Evolutionary conservation across 208 protist species (phyloP), one percentile per base, ranked within the genome.

Genomic region (Crithidia fasciculata): DNA sequence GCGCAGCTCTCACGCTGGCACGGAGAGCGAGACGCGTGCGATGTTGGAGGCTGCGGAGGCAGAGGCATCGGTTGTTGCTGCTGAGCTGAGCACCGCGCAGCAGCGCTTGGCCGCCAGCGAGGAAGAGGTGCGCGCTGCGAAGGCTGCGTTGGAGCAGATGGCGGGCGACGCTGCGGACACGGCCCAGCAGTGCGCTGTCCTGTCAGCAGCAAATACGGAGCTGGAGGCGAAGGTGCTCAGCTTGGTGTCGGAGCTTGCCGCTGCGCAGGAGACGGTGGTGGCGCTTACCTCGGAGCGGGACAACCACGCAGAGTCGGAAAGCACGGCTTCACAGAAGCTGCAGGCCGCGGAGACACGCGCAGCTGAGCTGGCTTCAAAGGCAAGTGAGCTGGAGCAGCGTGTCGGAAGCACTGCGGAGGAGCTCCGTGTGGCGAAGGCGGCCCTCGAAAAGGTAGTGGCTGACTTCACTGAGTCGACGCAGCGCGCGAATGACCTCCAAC

Each of bases 41-140:
- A 61, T 4, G 36, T 37, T 61, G 56, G 39, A 44, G 7, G 56
- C 56, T 2, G 39, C 56, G 0, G 56, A 61, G 39, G 19, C 56
- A 8, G 4, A 36, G 9, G 12, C 39, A 4, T 44, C 37, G 19
- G 59, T 41, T 15, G 41, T 15, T 2, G 41, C 50, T 36, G 7
- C 62, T 1, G 37, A 57, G 36, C 62, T n/a, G 36, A 15, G 57
- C 16, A 37, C 28, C 7, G 57, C 66, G 43, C 59, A 72, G 37
- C 52, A 41, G 40, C 50, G 43, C 6, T 45, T 58, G 54, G 37
- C 41, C 18, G 72, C 43, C 13, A 18, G 49, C 5, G 49, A 67
- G 40, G 43, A 74, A n/a, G 58, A 74, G 18, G n/a, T 45, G 49
- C 50, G 62, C 19, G 49, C 55, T 5, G 53, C 60, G 56, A 9